Conservation (phyloP, 805 yeast species). For the Yarrowia sp. region DNA sequence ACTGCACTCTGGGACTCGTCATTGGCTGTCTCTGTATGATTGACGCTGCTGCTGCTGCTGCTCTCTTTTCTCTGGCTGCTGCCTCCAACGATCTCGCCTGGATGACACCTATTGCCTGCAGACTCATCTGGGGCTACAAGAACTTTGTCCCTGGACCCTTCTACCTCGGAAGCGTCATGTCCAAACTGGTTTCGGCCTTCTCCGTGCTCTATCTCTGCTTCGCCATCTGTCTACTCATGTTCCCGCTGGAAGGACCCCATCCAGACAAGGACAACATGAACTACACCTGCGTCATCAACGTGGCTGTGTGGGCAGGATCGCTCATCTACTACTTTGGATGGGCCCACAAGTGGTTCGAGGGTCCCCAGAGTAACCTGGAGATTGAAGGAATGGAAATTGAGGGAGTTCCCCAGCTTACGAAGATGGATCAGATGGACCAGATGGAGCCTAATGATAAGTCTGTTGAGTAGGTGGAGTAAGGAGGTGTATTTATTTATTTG, state of each 20-base stretch:
- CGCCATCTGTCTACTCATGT: conserved; percentile 55
- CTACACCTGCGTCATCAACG: conserved; percentile 60
- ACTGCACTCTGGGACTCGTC: conserved; percentile 46
- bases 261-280: conserved; percentile 51
- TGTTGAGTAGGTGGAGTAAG: not conserved
- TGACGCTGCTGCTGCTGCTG: conserved; percentile 58
- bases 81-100: conserved; percentile 63
- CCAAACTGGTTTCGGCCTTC: conserved; percentile 45
- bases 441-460: not conserved
- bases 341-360: conserved; percentile 54
- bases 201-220: conserved; percentile 51
- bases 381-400: conserved; percentile 7
- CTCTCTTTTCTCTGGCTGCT: conserved; percentile 60
- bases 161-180: conserved; percentile 51
- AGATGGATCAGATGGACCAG: not conserved
- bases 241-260: conserved; percentile 47
- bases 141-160: conserved; percentile 64
- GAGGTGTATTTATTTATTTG: too few relatives aligned
- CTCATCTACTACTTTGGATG: conserved; percentile 49
- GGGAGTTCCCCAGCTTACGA: not conserved
- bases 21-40: conserved; percentile 59
- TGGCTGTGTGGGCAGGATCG: conserved; percentile 57
- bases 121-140: conserved; percentile 48
- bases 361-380: conserved; percentile 44
- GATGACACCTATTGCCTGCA: conserved; percentile 56